Base-by-base conservation (phyloP, 495 filamentous ascomycete species). In the Penicillium tannophilum region DNA sequence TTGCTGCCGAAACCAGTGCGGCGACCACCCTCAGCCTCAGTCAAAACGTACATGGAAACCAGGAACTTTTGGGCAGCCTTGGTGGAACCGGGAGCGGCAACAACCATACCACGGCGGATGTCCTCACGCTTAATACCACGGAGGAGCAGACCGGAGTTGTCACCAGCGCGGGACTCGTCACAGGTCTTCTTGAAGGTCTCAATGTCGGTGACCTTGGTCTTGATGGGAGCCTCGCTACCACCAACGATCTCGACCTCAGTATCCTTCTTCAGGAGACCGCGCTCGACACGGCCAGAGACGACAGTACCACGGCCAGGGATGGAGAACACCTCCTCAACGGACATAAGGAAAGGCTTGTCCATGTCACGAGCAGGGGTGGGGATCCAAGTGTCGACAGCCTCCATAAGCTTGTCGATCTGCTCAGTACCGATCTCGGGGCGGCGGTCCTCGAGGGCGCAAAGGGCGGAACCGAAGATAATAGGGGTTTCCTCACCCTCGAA, bases 171-270 rank as follows among this genome's bases (percentile, higher is more conserved):
- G 59, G 91, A 91, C 77, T 96, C 91, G 52, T 94, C 91, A 76
- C 93, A 96, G 48, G 90, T 91, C 83, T 98, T 98, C 84, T 98
- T 95, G 84, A 98, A 98, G 58, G 92, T 98, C 82, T 98, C 94
- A 71, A 98, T 97, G 69, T 98, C 94, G 67, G 94, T 98, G 57
- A 98, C 93, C 82, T 97, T 98, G 71, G 95, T 97, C 85, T 94
- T 96, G 80, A 96, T 90, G 60, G 90, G 79, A 42, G 73, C 74
- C 63, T 84, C 83, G 39, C 59, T 61, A 76, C 91, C 94, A 68
- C 94, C 94, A 64, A 98, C 79, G 60, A 98, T 84, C 80, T 98
- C 94, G 55, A 98, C 88, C 68, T 98, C 94, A 50, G 82, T 77
- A 75, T 97, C 95, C 79, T 84, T 89, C 88, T 95, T 97, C 68